Conservation (phyloP, 1,284 basidiomycete species). For the Ganoderma multipileum region DNA sequence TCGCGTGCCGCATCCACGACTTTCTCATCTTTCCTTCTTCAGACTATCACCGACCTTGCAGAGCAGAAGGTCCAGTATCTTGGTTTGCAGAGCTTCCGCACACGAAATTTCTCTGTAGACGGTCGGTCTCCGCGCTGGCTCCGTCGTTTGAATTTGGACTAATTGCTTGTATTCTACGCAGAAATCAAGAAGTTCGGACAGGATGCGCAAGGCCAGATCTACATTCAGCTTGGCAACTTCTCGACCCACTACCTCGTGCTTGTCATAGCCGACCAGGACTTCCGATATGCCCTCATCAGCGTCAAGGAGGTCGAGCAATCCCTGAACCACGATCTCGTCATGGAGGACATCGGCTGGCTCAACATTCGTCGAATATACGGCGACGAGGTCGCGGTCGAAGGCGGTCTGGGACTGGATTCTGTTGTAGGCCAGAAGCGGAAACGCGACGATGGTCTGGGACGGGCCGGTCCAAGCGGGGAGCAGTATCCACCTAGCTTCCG, state of each 20-base stretch:
- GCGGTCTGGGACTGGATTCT: conserved; percentile 14
- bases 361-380: conserved; percentile 68
- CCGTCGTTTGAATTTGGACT: neutral
- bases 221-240: conserved; percentile 74
- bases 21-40: neutral
- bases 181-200: conserved; percentile 71
- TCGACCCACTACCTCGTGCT: conserved; percentile 78
- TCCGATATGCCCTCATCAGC: conserved; percentile 79
- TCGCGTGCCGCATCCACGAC: neutral
- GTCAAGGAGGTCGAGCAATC: conserved; percentile 56
- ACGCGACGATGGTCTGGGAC: conserved; percentile 36
- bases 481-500: conserved; percentile 57
- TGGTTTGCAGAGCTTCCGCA: conserved; percentile 71
- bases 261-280: conserved; percentile 77
- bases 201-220: conserved; percentile 61
- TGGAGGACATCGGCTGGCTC: conserved; percentile 82
- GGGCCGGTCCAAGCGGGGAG: conserved; percentile 18
- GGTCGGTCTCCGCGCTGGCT: conserved; percentile 46
- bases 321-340: conserved; percentile 61
- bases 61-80: conserved; percentile 81
- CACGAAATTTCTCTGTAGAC: conserved; percentile 69
- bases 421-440: conserved; percentile 46
- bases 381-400: conserved; percentile 41
- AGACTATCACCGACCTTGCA: conserved; percentile 78
- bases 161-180: conserved; percentile 34